These are phyloP conservation scores for Cordia subcordata DNA, from an alignment of 257 asterid genomes.

Conservation along the genomic window DNA sequence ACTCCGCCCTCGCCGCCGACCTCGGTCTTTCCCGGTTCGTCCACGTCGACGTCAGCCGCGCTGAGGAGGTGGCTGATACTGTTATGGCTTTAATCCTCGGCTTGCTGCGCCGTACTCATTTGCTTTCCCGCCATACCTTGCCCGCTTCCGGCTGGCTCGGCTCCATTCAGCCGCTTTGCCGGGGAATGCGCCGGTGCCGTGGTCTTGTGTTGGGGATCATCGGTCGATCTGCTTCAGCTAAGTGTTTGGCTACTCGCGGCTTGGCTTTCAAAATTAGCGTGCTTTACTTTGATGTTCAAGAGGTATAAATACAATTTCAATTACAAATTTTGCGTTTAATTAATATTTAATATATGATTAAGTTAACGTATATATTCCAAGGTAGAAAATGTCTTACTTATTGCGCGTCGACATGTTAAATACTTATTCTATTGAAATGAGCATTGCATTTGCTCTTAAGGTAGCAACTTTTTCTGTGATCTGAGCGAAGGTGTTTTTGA, in stretches of 20 bases:
- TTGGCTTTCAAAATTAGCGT: slow-evolving; percentile 97
- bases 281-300: slow-evolving; percentile 81
- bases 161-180: slow-evolving; percentile 96
- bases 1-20: slow-evolving; percentile 81
- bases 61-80: slow-evolving; percentile 97
- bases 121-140: slow-evolving; percentile 77
- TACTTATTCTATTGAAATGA: background rate
- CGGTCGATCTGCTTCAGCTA: slow-evolving; percentile 93
- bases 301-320: slow-evolving; percentile 33
- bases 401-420: too few relatives aligned
- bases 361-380: too few relatives aligned
- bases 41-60: slow-evolving; percentile 88
- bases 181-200: slow-evolving; percentile 76
- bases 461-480: too few relatives aligned
- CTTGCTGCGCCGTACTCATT: slow-evolving; percentile 84
- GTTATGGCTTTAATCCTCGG: slow-evolving; percentile 97
- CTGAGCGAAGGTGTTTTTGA: too few relatives aligned
- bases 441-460: too few relatives aligned
- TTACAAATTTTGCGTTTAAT: background rate
- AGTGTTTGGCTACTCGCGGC: slow-evolving; percentile 79
- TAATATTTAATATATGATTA: too few relatives aligned
- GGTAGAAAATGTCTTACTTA: too few relatives aligned
- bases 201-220: slow-evolving; percentile 92
- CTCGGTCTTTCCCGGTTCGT: slow-evolving; percentile 71
- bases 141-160: slow-evolving; percentile 99